These are phyloP conservation scores for Tetraselmis striata DNA, from an alignment of 139 green algal genomes.

Conservation along the genomic window DNA sequence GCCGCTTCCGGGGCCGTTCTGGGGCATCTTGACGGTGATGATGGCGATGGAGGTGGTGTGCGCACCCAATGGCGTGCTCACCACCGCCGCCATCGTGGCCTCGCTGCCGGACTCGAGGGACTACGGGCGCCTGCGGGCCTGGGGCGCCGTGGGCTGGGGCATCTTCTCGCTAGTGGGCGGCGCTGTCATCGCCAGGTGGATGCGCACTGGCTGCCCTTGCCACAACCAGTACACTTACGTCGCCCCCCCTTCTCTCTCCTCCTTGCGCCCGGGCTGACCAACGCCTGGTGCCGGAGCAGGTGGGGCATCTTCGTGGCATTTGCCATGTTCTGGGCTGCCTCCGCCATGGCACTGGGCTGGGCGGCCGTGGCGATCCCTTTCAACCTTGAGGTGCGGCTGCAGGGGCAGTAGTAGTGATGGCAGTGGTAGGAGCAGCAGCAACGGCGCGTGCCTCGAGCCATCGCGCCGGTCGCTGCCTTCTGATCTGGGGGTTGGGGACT, in stretches of 20 bases:
- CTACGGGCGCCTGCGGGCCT: slow-evolving; percentile 30
- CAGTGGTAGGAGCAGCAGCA: too few relatives aligned
- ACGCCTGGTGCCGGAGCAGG: too few relatives aligned
- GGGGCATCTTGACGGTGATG: background rate
- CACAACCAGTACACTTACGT: too few relatives aligned
- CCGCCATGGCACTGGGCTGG: background rate
- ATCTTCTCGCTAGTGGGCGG: slow-evolving; percentile 15
- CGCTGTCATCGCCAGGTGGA: slow-evolving; percentile 3
- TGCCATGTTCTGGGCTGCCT: background rate
- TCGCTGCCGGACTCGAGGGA: background rate
- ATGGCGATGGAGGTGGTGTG: background rate
- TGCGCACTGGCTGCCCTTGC: too few relatives aligned
- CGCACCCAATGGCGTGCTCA: background rate
- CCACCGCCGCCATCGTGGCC: background rate
- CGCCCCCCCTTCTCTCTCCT: too few relatives aligned
- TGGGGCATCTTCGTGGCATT: background rate
- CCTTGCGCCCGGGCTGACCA: too few relatives aligned
- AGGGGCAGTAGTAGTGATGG: too few relatives aligned
- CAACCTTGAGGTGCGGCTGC: too few relatives aligned
- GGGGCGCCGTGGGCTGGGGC: slow-evolving; percentile 36
- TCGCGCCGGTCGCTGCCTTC: too few relatives aligned
- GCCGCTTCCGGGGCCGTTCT: background rate
- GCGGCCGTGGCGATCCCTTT: background rate
- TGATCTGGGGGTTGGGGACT: too few relatives aligned
- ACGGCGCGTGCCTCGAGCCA: too few relatives aligned